These are phyloP conservation scores for Phyllosticta ampelicida DNA, from an alignment of 2,329 filamentous ascomycete genomes.

Conservation along the genomic window DNA sequence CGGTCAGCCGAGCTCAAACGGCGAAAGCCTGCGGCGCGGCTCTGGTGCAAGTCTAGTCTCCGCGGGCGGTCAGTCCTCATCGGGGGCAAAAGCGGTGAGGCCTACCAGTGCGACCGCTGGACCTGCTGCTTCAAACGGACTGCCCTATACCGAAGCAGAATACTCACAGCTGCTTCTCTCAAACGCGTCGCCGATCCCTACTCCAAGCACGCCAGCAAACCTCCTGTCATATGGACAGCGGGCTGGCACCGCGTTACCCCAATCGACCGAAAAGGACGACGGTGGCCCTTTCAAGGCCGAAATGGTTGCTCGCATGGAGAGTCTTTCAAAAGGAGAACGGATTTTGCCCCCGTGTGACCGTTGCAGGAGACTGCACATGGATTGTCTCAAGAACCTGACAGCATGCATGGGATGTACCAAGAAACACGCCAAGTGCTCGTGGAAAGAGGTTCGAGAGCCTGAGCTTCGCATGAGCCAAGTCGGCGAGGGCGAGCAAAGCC, in stretches of 20 bases:
- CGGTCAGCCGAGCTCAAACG: constrained; percentile 19
- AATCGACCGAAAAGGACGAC: constrained; percentile 40
- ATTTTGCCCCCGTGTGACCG: constrained; percentile 78
- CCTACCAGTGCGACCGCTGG: constrained; percentile 14
- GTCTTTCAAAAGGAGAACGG: constrained; percentile 58
- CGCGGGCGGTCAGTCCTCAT: constrained; percentile 24
- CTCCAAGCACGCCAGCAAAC: constrained; percentile 43
- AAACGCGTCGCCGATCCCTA: constrained; percentile 38
- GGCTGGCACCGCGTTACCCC: constrained; percentile 25
- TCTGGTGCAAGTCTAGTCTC: constrained; percentile 20
- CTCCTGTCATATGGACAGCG: constrained; percentile 35
- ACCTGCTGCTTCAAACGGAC: neutral
- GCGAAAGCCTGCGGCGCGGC: constrained; percentile 19
- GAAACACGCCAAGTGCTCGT: constrained; percentile 81
- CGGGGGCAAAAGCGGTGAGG: constrained; percentile 21
- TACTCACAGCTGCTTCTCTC: constrained; percentile 30
- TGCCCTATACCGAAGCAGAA: constrained; percentile 21
- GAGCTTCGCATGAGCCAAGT: constrained; percentile 38
- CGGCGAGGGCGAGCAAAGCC: constrained; percentile 1
- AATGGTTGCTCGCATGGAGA: constrained; percentile 67
- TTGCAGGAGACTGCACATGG: constrained; percentile 67
- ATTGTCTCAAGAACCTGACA: constrained; percentile 76
- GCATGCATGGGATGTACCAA: constrained; percentile 81
- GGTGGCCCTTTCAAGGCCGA: constrained; percentile 50
- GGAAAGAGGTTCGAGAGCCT: constrained; percentile 68